Evolutionary conservation across 2,329 filamentous ascomycete species (phyloP).

Genomic region (Botrytis deweyae): DNA sequence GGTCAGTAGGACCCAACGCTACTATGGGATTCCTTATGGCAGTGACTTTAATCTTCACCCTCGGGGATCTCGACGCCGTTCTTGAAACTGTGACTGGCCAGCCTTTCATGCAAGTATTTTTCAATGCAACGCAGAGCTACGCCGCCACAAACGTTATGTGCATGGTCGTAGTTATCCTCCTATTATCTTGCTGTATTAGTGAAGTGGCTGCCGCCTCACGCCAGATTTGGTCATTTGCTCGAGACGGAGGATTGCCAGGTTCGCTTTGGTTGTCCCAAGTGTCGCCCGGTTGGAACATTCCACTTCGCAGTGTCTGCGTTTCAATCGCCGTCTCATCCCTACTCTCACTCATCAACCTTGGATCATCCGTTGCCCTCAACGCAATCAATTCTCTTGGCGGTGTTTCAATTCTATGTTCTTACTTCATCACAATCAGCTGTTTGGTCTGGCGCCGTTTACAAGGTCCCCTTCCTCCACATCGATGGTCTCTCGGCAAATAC

Average conservation of each 20-base stretch:
- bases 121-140: constrained; percentile 29
- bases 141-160: constrained; percentile 49
- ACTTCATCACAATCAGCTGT: constrained; percentile 47
- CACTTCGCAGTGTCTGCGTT: constrained; percentile 25
- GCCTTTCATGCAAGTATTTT: constrained; percentile 40
- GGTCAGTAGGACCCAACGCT: constrained; percentile 41
- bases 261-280: constrained; percentile 42
- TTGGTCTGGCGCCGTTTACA: constrained; percentile 40
- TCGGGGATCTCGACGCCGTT: constrained; percentile 39
- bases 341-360: constrained; percentile 47
- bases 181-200: constrained; percentile 42
- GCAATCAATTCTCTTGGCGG: constrained; percentile 51
- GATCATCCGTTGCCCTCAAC: constrained; percentile 51
- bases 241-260: constrained; percentile 46
- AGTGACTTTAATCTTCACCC: constrained; percentile 42
- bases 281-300: constrained; percentile 26
- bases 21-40: constrained; percentile 42
- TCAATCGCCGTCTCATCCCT: constrained; percentile 24
- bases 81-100: constrained; percentile 37
- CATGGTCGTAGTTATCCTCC: constrained; percentile 43
- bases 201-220: constrained; percentile 40
- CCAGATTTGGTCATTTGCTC: constrained; percentile 45
- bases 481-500: constrained; percentile 45
- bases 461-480: constrained; percentile 42
- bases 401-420: constrained; percentile 50